Base-by-base conservation (phyloP, 2,329 filamentous ascomycete genomes). In the Epicoccum nigrum region DNA sequence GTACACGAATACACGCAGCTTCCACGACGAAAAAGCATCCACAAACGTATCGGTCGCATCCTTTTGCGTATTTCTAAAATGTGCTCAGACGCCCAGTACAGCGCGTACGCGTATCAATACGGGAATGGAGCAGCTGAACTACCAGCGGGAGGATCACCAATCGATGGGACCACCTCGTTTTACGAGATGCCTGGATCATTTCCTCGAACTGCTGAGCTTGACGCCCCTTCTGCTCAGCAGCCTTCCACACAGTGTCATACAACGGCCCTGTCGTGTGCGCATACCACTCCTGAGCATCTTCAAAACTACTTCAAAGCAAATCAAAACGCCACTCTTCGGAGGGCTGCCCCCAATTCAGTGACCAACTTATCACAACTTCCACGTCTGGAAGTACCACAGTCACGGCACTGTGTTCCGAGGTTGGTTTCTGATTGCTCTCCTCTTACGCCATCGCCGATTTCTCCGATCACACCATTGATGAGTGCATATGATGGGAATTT, bases 131-230 rank as follows among this genome's bases (percentile, higher is more conserved):
- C 16, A 15, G 42, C 32, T 11, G 49, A 51, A 28, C 21, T 51
- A 16, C 49, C 49, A 7, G 37, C 31, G 1, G 37, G 27, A 21
- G 49, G 9, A 4, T 4, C 32, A 4, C 27, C 34, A 5, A 28
- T 28, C 6, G 32, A 45, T 37, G 32, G 25, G 5, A 32, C 35
- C 12, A 15, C 32, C 12, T 20, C 49, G 0, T 16, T 38, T 8
- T 25, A 38, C 7, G 49, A 51, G 32, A 51, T 51, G 49, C 42
- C 49, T n/a, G 43, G 23, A 2, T 42, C 49, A 4, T 43, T 42
- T 12, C 35, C 44, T 25, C 20, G 12, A 19, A 39, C 30, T 32
- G 44, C 30, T 32, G 49, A 50, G 33, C 46, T 50, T 4, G 45
- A 49, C 7, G 17, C 30, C 8, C 21, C 15, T 8, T 8, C 19